Evolutionary conservation across 2,329 filamentous ascomycete species (phyloP), one percentile per base, ranked within the genome.

Genomic region (Penicillium sp.): DNA sequence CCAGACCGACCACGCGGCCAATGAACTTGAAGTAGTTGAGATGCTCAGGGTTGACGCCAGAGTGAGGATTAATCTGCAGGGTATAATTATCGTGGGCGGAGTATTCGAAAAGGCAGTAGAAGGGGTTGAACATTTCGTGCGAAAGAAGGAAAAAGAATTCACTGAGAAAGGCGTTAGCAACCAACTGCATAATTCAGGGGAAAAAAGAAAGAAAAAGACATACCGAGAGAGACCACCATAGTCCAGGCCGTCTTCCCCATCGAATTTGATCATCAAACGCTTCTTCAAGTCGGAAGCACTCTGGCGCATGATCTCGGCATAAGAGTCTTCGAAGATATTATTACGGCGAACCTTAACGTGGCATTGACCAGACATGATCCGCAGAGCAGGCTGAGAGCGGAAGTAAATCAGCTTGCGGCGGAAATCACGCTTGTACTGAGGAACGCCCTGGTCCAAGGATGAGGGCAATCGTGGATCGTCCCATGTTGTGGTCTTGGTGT

Each of bases 1-100:
- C 93, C 65, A 99, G 77, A 56, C 94, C 94, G 55, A 99, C 94
- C 24, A 99, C 94, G 56, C 94, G 91, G 45, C 94, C 94, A 69
- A 99, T 99, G 72, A 99, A 99, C 77, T 96, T 97, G 86, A 99
- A 99, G 79, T 97, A 99, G 74, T 97, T 97, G 68, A 99, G 81
- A 85, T 99, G 94, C 77, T 99, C 94, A 1, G 94, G 94, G 76
- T 99, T 99, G 77, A 99, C 97, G 61, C 94, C 94, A 18, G 94
- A 99, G 76, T 99, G 94, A 42, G 94, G 94, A 79, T 99, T 99
- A 81, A 99, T 99, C 78, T 99, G 94, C 51, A 99, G 88, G 26
- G 94, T 99, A 79, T 99, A 99, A 79, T 99, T 99, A 85, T 99
- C 94, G 81, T 99, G 94, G 34, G 94, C 94, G 23, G 94, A 97